Evolutionary conservation across 192 early-diverging fungal genomes (phyloP).

Genomic region (Coemansia sp.): DNA sequence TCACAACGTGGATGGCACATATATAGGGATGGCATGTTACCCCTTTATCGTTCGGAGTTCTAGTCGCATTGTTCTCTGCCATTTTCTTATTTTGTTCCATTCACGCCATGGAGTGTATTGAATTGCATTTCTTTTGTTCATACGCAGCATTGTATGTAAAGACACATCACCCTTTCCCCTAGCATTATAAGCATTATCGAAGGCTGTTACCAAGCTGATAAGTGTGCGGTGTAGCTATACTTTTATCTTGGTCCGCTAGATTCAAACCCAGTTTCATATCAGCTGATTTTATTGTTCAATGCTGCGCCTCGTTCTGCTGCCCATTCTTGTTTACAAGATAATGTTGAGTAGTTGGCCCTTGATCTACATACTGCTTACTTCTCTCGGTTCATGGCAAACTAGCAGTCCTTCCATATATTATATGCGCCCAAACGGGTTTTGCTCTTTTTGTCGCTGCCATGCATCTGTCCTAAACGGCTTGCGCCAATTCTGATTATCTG

Average conservation of each 20-base stretch:
- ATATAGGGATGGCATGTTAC: neutral
- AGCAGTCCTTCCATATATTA: neutral
- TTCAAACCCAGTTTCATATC: neutral
- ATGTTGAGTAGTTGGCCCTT: neutral
- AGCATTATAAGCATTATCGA: neutral
- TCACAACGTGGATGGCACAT: neutral
- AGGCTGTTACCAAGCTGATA: neutral
- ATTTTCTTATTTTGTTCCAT: neutral
- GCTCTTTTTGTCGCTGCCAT: neutral
- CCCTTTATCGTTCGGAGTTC: neutral
- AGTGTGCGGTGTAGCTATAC: neutral
- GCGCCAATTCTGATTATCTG: neutral
- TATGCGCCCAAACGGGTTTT: neutral
- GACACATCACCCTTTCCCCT: too few species aligned
- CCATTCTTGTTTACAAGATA: neutral
- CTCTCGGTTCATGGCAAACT: neutral
- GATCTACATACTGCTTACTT: neutral
- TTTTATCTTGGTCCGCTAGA: neutral
- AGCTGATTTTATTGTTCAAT: neutral
- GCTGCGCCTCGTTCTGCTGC: neutral
- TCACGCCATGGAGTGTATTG: neutral
- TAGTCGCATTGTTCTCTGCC: neutral
- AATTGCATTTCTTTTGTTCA: neutral
- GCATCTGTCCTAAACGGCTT: neutral
- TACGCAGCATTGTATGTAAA: neutral